Base-by-base conservation (phyloP, 169 alveolate species). In the Cryptosporidium tyzzeri region DNA sequence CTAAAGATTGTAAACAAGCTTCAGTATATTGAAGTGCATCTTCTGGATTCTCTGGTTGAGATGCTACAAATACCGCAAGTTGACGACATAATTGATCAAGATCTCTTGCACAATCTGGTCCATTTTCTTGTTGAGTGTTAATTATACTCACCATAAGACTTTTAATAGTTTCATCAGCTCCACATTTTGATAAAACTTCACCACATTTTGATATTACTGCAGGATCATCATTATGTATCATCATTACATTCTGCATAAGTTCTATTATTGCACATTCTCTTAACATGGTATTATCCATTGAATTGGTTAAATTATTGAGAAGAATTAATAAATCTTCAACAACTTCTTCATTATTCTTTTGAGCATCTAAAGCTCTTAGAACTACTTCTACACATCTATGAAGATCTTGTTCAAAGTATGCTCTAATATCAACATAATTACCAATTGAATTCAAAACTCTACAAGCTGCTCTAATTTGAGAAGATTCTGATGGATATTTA, bases 111-210 rank as follows among this genome's bases (percentile, higher is more conserved):
- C 94, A 94, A 61, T 94, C 85, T 70, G 94, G 97, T 84, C 89
- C 95, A 69, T 93, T 93, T 59, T 71, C 85, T 62, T 91, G 93
- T 51, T 93, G 97, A 9, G 94, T 87, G 26, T 93, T 93, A 41
- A 96, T 94, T 55, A 96, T 96, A 53, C 89, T 84, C 26, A 93
- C 93, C 98, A 96, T 96, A 58, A 96, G 71, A 55, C 94, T 93
- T 92, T 95, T 95, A 70, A 96, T 95, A 84, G 95, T 97, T 53
- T 94, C 96, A 85, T 96, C 98, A 33, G 98, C 98, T 23, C 98
- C 98, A 93, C 95, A 92, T 75, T 93, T 93, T 14, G 96, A 94
- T 69, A 95, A 92, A 62, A 96, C 91, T 62, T 94, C 94, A n/a
- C 98, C 98, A 26, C 97, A 96, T 59, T 93, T 91, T 23, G 84